Evolutionary conservation across 306 rosid species (phyloP), one percentile per base, ranked within the genome.

Genomic region (Trifolium fragiferum): DNA sequence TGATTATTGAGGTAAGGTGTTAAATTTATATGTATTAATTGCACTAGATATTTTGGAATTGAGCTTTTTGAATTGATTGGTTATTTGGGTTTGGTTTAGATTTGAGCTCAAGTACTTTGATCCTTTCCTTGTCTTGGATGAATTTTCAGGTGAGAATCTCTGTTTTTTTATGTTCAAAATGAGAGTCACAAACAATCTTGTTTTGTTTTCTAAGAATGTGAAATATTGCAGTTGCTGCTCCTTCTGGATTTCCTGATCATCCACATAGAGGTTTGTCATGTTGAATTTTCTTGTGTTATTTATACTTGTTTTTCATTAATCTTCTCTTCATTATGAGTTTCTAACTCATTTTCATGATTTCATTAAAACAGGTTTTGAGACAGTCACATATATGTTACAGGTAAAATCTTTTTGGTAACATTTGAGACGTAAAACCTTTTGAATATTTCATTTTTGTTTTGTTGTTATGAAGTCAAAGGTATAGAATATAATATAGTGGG

Each of bases 301-400:
- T 70, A 43, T 2, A 8, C 16, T 46, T 46, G 58, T 44, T 57
- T 49, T 62, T 21, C 51, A 44, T 0, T 47, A 38, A 63, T 46
- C n/a, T 61, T 10, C 50, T 61, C 16, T 37, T 54, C 9, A 54
- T 20, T 41, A 6, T 66, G 63, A 53, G 32, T 11, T 83, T 82
- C 85, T 86, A 37, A 79, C 78, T 81, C 68, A 51, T 73, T 37
- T 43, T 60, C 30, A 3, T 76, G 70, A 65, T 78, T 78, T 70
- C 61, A 21, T 58, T 13, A 20, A 18, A 2, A 66, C 95, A 93
- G 98, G 98, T 25, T 94, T 94, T 84, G 99, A 94, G 82, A 94
- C 98, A 0, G 98, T 94, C 74, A 94, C 99, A 76, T 94, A 94
- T 83, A 94, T 94, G 98, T 80, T 94, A 76, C 99, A 94, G 98